Conservation (phyloP, 164 flowering plant genomes). For the Berberis thunbergii region DNA sequence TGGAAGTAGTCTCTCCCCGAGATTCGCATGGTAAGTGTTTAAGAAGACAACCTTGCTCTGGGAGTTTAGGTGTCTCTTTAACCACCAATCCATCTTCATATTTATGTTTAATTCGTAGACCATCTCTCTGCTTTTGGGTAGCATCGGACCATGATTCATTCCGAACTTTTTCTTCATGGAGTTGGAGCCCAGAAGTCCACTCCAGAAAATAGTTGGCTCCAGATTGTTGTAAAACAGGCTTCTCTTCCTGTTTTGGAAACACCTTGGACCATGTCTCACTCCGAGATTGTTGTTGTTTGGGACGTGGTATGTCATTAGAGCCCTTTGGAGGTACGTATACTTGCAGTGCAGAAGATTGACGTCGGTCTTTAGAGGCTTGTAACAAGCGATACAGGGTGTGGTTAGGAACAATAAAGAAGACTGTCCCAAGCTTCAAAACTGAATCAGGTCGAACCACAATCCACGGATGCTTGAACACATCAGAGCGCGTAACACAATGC, state of each 20-base stretch:
- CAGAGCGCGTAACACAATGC: conserved; percentile 53
- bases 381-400: conserved; percentile 31
- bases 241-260: too few relatives aligned
- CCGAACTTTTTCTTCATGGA: background rate
- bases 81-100: background rate
- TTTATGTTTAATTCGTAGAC: background rate
- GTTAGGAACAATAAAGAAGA: conserved; percentile 46
- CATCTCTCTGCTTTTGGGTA: background rate
- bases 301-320: background rate
- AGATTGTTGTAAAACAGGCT: background rate
- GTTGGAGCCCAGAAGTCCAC: background rate
- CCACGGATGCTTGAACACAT: conserved; percentile 54
- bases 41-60: background rate
- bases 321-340: too few relatives aligned
- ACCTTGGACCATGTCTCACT: background rate
- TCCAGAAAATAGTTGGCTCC: background rate
- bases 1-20: too few relatives aligned
- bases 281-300: background rate
- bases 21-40: background rate
- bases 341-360: background rate
- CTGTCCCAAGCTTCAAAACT: conserved; percentile 32
- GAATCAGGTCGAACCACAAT: conserved; percentile 53
- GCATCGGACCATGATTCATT: conserved; percentile 4
- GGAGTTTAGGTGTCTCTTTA: conserved; percentile 14
- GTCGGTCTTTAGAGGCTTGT: conserved; percentile 9